These are phyloP conservation scores for Rutstroemia sp. DNA, from an alignment of 2,329 filamentous ascomycete species.

Conservation along the genomic window DNA sequence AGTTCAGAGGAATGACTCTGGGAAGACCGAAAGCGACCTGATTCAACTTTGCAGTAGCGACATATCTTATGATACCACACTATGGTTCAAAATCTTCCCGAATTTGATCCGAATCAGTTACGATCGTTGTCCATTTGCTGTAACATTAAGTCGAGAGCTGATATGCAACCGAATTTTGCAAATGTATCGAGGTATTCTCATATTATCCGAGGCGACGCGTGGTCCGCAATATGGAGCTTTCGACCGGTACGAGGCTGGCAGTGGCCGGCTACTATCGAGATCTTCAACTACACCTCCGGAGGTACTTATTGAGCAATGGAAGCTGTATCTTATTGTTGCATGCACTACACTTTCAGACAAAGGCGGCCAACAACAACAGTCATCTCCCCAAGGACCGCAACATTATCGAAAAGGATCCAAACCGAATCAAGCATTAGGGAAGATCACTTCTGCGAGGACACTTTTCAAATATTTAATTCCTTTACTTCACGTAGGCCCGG, in stretches of 20 bases:
- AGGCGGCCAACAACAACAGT: conserved; percentile 54
- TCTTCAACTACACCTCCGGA: conserved; percentile 70
- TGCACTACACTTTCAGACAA: conserved; percentile 90
- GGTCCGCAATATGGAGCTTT: conserved; percentile 54
- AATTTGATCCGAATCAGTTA: conserved; percentile 88
- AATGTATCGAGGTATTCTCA: conserved; percentile 80
- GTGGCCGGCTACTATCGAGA: conserved; percentile 37
- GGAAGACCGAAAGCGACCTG: conserved; percentile 64
- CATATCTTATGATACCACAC: conserved; percentile 83
- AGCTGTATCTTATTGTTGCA: conserved; percentile 92
- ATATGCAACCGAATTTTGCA: conserved; percentile 88
- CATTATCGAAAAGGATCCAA: conserved; percentile 79
- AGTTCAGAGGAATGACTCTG: conserved; percentile 70
- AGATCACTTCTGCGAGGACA: conserved; percentile 79
- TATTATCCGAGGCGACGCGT: conserved; percentile 66
- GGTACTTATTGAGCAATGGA: conserved; percentile 94
- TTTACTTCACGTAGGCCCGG: conserved; percentile 70
- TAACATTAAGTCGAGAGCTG: conserved; percentile 83
- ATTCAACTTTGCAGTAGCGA: conserved; percentile 95
- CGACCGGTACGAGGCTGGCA: conserved; percentile 42
- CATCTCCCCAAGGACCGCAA: conserved; percentile 52
- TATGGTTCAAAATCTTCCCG: conserved; percentile 98
- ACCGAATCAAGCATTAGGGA: conserved; percentile 59
- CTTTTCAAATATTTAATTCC: conserved; percentile 91
- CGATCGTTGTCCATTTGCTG: conserved; percentile 84